A percentile compares a stretch with the other conserved stretches of the same genome.
These are phyloP conservation scores for Phytophthora kernoviae DNA, from an alignment of 352 stramenopile genomes.

Conservation along the genomic window DNA sequence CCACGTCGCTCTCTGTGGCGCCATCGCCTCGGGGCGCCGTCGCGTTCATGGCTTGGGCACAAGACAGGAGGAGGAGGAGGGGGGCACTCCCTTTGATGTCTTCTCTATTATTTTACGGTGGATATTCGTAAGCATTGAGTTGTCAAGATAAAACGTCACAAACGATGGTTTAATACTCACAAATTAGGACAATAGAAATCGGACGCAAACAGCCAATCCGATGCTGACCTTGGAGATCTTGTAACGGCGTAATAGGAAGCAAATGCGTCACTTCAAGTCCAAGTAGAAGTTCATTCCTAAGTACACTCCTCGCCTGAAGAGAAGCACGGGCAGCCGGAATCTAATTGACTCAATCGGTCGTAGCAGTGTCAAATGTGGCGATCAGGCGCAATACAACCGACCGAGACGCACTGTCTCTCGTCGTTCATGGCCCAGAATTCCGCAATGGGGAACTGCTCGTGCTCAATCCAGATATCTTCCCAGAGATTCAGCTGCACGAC, in stretches of 20 bases:
- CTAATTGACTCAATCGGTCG: too few species aligned
- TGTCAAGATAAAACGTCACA: too few species aligned
- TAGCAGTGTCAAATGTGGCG: too few species aligned
- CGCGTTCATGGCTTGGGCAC: slow-evolving; percentile 21
- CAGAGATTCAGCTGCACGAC: slow-evolving; percentile 57
- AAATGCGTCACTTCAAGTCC: too few species aligned
- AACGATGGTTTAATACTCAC: too few species aligned
- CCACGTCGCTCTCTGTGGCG: slow-evolving; percentile 69
- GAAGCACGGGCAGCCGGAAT: too few species aligned
- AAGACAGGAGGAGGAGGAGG: slow-evolving; percentile 1
- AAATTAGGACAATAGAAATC: too few species aligned
- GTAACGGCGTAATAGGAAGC: too few species aligned
- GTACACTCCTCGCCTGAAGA: background rate
- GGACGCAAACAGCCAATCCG: slow-evolving; percentile 8
- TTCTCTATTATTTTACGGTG: background rate
- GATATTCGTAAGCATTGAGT: too few species aligned
- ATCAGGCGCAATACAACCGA: slow-evolving; percentile 43
- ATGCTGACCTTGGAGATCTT: background rate
- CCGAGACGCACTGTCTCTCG: slow-evolving; percentile 56
- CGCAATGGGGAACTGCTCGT: slow-evolving; percentile 68
- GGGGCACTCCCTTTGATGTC: slow-evolving; percentile 1
- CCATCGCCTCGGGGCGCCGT: slow-evolving; percentile 8
- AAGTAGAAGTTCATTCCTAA: too few species aligned
- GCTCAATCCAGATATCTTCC: slow-evolving; percentile 78
- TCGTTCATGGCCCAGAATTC: slow-evolving; percentile 78